Evolutionary conservation across 441 rosid species (phyloP), one percentile per base, ranked within the genome.

Genomic region (Adansonia gregorii): DNA sequence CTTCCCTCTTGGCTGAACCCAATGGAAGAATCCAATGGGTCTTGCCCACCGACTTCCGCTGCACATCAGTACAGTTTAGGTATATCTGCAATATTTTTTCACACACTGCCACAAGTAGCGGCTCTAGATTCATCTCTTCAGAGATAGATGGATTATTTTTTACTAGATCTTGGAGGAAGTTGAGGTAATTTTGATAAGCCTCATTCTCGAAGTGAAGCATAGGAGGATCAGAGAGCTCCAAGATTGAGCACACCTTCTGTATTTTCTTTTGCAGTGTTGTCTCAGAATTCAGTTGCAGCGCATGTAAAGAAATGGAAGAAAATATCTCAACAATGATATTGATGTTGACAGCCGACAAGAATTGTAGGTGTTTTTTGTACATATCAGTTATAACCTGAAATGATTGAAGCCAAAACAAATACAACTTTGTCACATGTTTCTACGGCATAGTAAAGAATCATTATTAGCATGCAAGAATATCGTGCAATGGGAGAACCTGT

Each of bases 131-230:
- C 82, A 91, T 81, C 83, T 83, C 94, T 78, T 85, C 67, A 2
- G 88, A 86, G 52, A 84, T 72, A 14, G 69, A 79, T 12, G 94
- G 91, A 77, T 82, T 86, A 73, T 80, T 78, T 54, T 76, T 74
- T 6, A 90, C 83, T 27, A 91, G 55, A 76, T 86, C 88, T 77
- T 87, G 90, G 65, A 94, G 93, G 80, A 89, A 86, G 77, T 87
- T 88, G 63, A 96, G 88, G 85, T 87, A 91, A 77, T 79, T 88
- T 82, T 90, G 95, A 85, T 91, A 87, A 1, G 98, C 80, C 60
- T 96, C 99, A 6, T 93, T 94, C 82, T 94, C 98, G 39, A 96
- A 96, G 85, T 90, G 96, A 73, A 94, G 92, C 73, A 92, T 49
- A 5, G 96, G 98, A 75, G 97, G 98, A 67, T 90, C 94, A 2